Base-by-base conservation (phyloP, 2,329 filamentous ascomycete genomes). In the Pseudocercospora crystallina region DNA sequence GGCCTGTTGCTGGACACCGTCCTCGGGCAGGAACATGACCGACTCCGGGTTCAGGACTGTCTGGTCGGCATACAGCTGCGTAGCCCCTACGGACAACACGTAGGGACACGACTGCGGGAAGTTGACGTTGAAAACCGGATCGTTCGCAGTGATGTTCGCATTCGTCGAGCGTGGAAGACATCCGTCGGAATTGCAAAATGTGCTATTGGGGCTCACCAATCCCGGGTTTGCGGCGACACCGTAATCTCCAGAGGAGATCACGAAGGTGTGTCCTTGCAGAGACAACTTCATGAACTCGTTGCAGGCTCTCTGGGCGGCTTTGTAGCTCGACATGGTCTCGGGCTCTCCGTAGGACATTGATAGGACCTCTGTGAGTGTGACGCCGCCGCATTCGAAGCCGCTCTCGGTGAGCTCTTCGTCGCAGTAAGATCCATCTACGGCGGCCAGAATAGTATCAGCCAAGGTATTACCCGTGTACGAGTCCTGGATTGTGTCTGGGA, bases 221-320 rank as follows among this genome's bases (percentile, higher is more conserved):
- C 29, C n/a, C 56, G 12, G 38, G 38, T 64, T 47, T 11, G 29
- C 37, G 8, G 57, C 58, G 5, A 65, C 59, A 35, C 64, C 62
- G 15, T 59, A 69, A 59, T 79, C 76, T 14, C 76, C 76, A 2
- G 72, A 74, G 0, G 76, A 74, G 57, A 75, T 76, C 33, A 80
- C 48, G n/a, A 81, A 65, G 1, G 74, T 73, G 10, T 77, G 69
- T 10, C 78, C 78, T 59, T 74, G 73, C 12, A 81, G 72, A n/a
- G 73, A 76, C 1, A 80, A 71, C 67, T 81, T 81, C 73, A 80
- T 73, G 61, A 76, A 80, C 66, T 80, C 77, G 43, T 69, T 66
- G 59, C 78, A 80, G 63, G 80, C 77, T 2, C 78, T 70, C 43
- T 70, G 58, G 49, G 76, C 72, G 77, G 74, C 42, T 48, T 75